A percentile compares a stretch with the other conserved stretches of the same genome.
Conservation (phyloP, 2,329 filamentous ascomycete genomes). For the Fonsecaea multimorphosa region DNA sequence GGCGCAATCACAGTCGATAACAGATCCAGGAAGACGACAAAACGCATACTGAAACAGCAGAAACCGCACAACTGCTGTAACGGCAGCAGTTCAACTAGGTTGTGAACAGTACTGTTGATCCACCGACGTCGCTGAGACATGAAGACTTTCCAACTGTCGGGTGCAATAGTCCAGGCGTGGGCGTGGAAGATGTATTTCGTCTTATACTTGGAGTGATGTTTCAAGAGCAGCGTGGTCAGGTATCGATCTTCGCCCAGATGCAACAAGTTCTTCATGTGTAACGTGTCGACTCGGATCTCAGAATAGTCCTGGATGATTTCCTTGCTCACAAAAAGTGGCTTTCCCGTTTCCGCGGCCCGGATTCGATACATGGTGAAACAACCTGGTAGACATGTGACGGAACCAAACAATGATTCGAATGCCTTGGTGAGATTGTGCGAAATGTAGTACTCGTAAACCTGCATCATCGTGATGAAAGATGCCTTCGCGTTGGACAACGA, state of each 20-base stretch:
- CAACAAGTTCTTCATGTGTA: conserved; percentile 98
- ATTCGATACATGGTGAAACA: conserved; percentile 99
- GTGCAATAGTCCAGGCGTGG: conserved; percentile 95
- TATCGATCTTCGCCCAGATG: conserved; percentile 98
- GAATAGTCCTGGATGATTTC: conserved; percentile 88
- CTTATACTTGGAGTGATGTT: conserved; percentile 92
- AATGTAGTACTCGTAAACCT: conserved; percentile 99
- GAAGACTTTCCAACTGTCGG: conserved; percentile 92
- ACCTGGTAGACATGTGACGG: conserved; percentile 94
- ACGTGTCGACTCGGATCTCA: conserved; percentile 92
- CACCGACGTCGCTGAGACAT: conserved; percentile 97
- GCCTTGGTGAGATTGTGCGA: conserved; percentile 97
- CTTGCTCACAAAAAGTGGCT: conserved; percentile 92
- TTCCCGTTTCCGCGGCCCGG: conserved; percentile 89
- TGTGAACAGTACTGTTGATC: conserved; percentile 99
- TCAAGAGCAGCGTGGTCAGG: conserved; percentile 90
- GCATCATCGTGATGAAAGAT: conserved; percentile 97
- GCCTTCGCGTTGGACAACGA: conserved; percentile 89
- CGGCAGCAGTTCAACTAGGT: conserved; percentile 92
- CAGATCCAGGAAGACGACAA: conserved; percentile 93
- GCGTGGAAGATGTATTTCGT: conserved; percentile 95
- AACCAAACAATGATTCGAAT: conserved; percentile 96
- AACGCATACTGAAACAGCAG: conserved; percentile 99
- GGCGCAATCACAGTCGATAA: conserved; percentile 91
- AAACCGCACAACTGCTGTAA: conserved; percentile 95